Percentiles rank a stretch among this genome's conserved stretches.
These are phyloP conservation scores for Uncinocarpus reesii DNA, from an alignment of 2,329 filamentous ascomycete species.

Conservation along the genomic window DNA sequence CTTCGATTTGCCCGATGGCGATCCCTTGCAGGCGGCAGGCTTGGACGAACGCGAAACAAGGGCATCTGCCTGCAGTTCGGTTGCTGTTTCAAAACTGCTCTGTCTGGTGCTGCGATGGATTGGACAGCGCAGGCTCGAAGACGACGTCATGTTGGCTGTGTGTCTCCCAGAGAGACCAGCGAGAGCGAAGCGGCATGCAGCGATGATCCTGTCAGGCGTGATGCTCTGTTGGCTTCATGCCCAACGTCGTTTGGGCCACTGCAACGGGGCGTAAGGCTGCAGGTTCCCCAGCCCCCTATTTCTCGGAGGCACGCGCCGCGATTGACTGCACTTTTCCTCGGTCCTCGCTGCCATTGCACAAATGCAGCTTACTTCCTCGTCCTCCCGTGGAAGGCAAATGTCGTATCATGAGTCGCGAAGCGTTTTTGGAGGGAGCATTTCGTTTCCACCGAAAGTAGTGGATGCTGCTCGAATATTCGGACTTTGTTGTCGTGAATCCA, in stretches of 20 bases:
- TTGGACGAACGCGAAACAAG: background rate
- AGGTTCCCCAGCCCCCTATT: background rate
- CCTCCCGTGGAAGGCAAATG: too few relatives aligned
- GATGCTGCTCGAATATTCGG: too few relatives aligned
- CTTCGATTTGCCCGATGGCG: conserved; percentile 6
- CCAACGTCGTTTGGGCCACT: background rate
- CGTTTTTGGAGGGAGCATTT: too few relatives aligned
- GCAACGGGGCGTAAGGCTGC: conserved; percentile 9
- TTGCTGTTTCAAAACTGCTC: background rate
- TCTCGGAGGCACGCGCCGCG: background rate
- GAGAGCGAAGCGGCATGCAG: background rate
- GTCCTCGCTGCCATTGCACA: too few relatives aligned
- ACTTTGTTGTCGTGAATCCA: too few relatives aligned
- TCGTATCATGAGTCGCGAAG: too few relatives aligned
- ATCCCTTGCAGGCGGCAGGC: background rate
- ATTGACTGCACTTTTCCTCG: background rate
- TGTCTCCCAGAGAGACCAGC: background rate
- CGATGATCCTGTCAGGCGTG: background rate
- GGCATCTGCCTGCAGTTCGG: background rate
- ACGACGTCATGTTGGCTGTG: background rate
- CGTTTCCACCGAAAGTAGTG: too few relatives aligned
- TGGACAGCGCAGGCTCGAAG: background rate
- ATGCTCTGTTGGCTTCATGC: background rate
- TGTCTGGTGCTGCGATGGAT: background rate
- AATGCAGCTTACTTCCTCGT: too few relatives aligned